Base-by-base conservation (phyloP, 805 yeast genomes). In the Tetrapisispora nanseiensis region DNA sequence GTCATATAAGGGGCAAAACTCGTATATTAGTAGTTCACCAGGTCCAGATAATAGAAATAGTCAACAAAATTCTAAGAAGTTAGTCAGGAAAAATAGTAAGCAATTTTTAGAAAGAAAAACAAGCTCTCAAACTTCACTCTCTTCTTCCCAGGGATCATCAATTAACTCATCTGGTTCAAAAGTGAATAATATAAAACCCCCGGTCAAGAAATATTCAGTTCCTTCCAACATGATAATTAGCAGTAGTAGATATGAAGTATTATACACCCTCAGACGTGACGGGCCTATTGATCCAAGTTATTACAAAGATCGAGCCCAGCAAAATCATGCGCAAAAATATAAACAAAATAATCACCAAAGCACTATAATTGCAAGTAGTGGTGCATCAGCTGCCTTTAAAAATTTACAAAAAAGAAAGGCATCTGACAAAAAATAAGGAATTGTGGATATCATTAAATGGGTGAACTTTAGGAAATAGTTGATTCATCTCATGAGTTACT, bases 381-480 rank as follows among this genome's bases (percentile, higher is more conserved):
- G 65, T 30, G 65, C 65, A 2, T 56, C 59, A 18, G 65, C 65
- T 6, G 65, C 65, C 16, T 61, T 59, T 38, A 59, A 52, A 36
- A 59, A 46, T 40, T 40, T 51, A 39, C 61, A 56, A 13, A 33
- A 33, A 28, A 33, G 33, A 15, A 33, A 23, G n/a, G 12, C 15
- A 18, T 29, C 27, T 18, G 35, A 31, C 9, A 16, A 31, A 23
- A n/a, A 33, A 32, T 18, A 8, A 18, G 5, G 8, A 29, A 11
- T n/a, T n/a, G n/a, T n/a, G n/a, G n/a, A n/a, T n/a, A n/a, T n/a
- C n/a, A n/a, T n/a, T n/a, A n/a, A n/a, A n/a, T n/a, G n/a, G n/a
- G n/a, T n/a, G n/a, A n/a, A n/a, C n/a, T n/a, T n/a, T n/a, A n/a
- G n/a, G n/a, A n/a, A n/a, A n/a, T n/a, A n/a, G n/a, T n/a, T n/a